Evolutionary conservation across 2,329 filamentous ascomycete species (phyloP), one percentile per base, ranked within the genome.

Genomic region (Apiospora saccharicola): DNA sequence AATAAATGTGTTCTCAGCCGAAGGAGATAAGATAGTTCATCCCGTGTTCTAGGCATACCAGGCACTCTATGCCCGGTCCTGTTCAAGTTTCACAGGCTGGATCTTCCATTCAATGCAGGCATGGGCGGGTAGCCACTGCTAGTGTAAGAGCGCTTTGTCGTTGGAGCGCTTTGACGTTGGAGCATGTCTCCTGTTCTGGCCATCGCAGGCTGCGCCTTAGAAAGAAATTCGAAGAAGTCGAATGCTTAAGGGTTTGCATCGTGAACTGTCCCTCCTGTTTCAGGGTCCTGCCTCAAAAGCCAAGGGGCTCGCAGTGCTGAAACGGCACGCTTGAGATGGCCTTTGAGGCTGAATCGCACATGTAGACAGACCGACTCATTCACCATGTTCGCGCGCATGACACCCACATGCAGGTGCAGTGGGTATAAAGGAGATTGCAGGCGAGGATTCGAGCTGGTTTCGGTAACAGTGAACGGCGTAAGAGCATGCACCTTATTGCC

Each of bases 141-240:
- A 64, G 57, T 19, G 57, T 37, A 10, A 22, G 22, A 3, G 57
- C 57, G 57, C 57, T 64, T 64, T 64, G 57, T 41, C 57, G 22
- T 64, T 64, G 57, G 57, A n/a, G 57, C 57, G n/a, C 57, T 64
- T 64, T 64, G 57, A 64, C 57, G 22, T 64, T 64, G 57, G 57
- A n/a, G 57, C 57, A 64, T 41, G 57, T 12, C 57, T 64, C 57
- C 57, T 64, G 57, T 64, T 64, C 19, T 64, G 13, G 34, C 34
- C 57, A 64, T 64, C 19, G 19, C 57, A 41, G 19, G 57, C 57
- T 64, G 57, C 34, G 57, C 57, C 57, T 10, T 64, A 14, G 19
- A 64, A 34, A 64, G 57, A 22, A 41, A 24, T 13, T 64, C 57
- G 57, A 64, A 64, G 57, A 41, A 64, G 34, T 34, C 57, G 41